Evolutionary conservation across 1,139 yeast species (phyloP), one percentile per base, ranked within the genome.

Genomic region (Sugiyamaella castrensis): DNA sequence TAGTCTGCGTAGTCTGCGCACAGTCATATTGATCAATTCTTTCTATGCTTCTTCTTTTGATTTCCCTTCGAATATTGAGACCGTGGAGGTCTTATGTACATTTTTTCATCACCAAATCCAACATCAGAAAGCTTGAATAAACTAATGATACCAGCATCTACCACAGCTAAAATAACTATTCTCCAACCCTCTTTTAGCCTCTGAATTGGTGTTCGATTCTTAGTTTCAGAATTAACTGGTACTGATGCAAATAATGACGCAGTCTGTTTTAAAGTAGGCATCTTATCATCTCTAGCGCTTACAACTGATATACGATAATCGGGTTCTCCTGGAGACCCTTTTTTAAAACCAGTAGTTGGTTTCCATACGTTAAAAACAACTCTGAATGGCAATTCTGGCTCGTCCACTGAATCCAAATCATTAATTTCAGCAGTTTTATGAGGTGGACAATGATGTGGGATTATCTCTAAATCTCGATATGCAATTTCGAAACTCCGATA

Each of bases 321-420:
- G 0, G 97, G 95, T 1, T 63, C 55, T 0, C 87, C 85, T 0
- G 91, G 89, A 29, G 65, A 62, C 38, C 80, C 81, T 61, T 89
- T 89, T 50, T 81, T 81, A 67, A 87, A 91, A 8, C 55, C 51
- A 65, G 66, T 67, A 0, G 84, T 72, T 0, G 98, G 98, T 65
- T 87, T 89, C 97, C 97, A 91, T 1, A 87, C 87, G 59, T 85
- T 76, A 59, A 75, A 89, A 1, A 74, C 68, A 19, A 71, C 56
- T 11, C 53, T 45, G 34, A 52, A 58, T n/a, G 62, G 59, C 9
- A 46, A 47, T 16, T 46, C 53, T 8, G 59, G 50, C 32, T 45
- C 49, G 8, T 44, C 37, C 2, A 36, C 27, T n/a, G 10, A 26
- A 9, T 35, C 45, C 24, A 33, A 40, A 10, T 39, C 40, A 12